These are phyloP conservation scores for Prunus armeniaca DNA, from an alignment of 306 rosid species.

Conservation along the genomic window DNA sequence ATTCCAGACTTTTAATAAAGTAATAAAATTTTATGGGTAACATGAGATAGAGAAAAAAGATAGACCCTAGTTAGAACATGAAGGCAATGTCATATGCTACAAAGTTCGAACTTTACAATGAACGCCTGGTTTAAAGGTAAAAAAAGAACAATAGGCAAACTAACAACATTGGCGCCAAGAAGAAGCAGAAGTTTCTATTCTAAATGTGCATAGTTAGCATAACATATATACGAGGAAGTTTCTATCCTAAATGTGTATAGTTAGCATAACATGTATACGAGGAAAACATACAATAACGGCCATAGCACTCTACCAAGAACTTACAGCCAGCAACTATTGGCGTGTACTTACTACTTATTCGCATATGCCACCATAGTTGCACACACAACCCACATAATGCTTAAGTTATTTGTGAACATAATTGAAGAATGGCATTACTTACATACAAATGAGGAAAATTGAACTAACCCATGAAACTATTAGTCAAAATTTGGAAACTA, in stretches of 20 bases:
- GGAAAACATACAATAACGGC: not conserved
- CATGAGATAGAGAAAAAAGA: not conserved
- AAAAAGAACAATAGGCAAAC: not conserved
- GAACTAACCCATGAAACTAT: too few relatives aligned
- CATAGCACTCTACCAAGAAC: not conserved
- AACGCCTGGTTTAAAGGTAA: not conserved
- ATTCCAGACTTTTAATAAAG: not conserved
- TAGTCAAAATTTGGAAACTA: not conserved
- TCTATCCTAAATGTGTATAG: not conserved
- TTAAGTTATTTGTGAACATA: not conserved
- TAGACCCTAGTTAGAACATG: not conserved
- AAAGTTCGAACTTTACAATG: not conserved
- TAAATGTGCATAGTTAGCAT: not conserved
- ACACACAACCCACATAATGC: not conserved
- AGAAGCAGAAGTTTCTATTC: not conserved
- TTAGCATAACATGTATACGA: not conserved
- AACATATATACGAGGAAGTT: not conserved
- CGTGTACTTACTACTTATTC: too few relatives aligned
- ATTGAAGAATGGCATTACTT: not conserved
- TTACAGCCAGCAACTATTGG: too few relatives aligned
- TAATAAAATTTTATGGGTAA: not conserved
- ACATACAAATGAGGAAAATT: not conserved
- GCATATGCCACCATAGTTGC: not conserved
- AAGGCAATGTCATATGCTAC: not conserved
- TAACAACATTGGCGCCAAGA: not conserved